Evolutionary conservation across 768 basidiomycete genomes (phyloP), one percentile per base, ranked within the genome.

Genomic region (Trametes punicea): DNA sequence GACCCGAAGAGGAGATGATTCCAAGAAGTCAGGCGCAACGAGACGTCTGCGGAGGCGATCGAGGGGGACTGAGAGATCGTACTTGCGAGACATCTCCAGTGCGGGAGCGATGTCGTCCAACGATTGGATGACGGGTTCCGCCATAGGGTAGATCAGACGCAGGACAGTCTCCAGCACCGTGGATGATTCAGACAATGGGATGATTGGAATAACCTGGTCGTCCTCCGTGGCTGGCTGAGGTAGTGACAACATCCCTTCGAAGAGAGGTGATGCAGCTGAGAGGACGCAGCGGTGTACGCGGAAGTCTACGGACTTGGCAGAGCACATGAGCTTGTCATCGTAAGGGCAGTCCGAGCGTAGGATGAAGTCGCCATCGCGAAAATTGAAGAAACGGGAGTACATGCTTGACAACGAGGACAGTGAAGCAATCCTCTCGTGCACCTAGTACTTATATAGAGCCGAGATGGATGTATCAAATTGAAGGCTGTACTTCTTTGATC

Each of bases 241-340:
- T 16, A 88, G 71, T 20, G 80, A 68, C 64, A 90, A 84, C 83
- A 88, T 82, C 52, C 84, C 79, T 48, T 69, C 66, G 69, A 89
- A 90, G 70, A 89, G 85, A 2, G 82, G 76, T 5, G 88, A 89
- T 1, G 84, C 83, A 4, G 75, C 73, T 10, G 80, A 71, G 45
- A 90, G 78, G 57, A 90, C 77, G 67, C 77, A 80, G 57, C 76
- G 75, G 69, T 87, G 87, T 29, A 83, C 79, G 38, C 73, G 77
- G 64, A 88, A 87, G 61, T 81, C 76, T 47, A 76, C 71, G 15
- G 69, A 62, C 21, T 69, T 59, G 46, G 72, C 58, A 34, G 62
- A 56, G 51, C 73, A 38, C 4, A 65, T 5, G 6, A 47, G 31
- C 9, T 42, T 36, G 26, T 36, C 30, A 9, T 58, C 57, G 26